Evolutionary conservation across 2,329 filamentous ascomycete species (phyloP).

Genomic region (Cadophora sp.): DNA sequence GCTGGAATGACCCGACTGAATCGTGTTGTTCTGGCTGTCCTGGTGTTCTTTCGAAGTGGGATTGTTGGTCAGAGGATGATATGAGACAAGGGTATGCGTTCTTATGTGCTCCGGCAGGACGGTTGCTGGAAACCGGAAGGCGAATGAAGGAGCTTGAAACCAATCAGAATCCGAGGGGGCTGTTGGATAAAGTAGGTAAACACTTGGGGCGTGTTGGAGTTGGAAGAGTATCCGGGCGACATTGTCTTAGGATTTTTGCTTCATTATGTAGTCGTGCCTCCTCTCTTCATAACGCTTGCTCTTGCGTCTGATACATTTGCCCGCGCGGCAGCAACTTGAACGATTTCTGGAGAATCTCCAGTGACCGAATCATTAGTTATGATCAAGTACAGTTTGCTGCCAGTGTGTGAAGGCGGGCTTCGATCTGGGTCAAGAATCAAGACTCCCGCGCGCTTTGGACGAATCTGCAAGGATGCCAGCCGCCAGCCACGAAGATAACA

Average conservation of each 20-base stretch:
- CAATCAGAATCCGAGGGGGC: slow-evolving; percentile 6
- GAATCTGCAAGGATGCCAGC: slow-evolving; percentile 27
- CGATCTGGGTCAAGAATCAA: slow-evolving; percentile 20
- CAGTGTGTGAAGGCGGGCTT: slow-evolving; percentile 14
- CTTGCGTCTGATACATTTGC: slow-evolving; percentile 34
- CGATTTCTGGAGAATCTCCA: slow-evolving; percentile 18
- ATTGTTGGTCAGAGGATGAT: slow-evolving; percentile 18
- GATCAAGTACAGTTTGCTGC: slow-evolving; percentile 27
- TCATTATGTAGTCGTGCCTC: slow-evolving; percentile 35
- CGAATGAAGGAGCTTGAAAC: slow-evolving; percentile 24
- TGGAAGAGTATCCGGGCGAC: neutral
- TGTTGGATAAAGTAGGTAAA: slow-evolving; percentile 7
- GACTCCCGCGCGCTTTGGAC: slow-evolving; percentile 39
- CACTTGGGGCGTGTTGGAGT: slow-evolving; percentile 14
- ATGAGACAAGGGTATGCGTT: slow-evolving; percentile 22
- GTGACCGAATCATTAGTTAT: slow-evolving; percentile 35
- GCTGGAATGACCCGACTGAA: slow-evolving; percentile 15
- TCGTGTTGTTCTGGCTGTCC: slow-evolving; percentile 9
- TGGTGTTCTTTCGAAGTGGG: neutral
- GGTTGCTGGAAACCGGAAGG: slow-evolving; percentile 32
- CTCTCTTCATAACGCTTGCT: slow-evolving; percentile 23
- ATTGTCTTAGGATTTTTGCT: slow-evolving; percentile 23
- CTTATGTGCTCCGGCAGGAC: slow-evolving; percentile 30
- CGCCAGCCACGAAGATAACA: slow-evolving; percentile 36
- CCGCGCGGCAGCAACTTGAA: slow-evolving; percentile 36